Evolutionary conservation across 208 protist genomes (phyloP).

Genomic region (Leishmania guyanensis): DNA sequence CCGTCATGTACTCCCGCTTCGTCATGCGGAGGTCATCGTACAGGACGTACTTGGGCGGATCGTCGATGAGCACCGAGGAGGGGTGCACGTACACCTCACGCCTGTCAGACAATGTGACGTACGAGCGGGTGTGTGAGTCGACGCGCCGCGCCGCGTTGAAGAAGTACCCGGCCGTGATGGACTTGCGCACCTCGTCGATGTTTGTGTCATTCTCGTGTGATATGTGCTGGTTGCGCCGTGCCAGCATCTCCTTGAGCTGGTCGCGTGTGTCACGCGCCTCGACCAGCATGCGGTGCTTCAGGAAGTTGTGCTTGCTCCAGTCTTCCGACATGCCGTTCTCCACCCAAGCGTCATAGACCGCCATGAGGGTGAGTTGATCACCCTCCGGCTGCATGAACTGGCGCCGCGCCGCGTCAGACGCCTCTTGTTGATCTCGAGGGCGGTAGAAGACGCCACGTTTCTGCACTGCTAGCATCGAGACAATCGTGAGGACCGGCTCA

Average conservation of each 20-base stretch:
- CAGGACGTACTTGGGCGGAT: constrained; percentile 95
- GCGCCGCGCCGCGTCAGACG: constrained; percentile 95
- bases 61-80: constrained; percentile 80
- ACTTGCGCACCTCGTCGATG: constrained; percentile 93
- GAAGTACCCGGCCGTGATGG: constrained; percentile 98
- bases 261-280: constrained; percentile 97
- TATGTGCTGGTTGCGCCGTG: constrained; percentile 93
- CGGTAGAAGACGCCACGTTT: constrained; percentile 92
- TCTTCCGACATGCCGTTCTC: constrained; percentile 91
- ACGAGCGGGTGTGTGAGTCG: constrained; percentile 73
- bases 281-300: constrained; percentile 96
- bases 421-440: constrained; percentile 87
- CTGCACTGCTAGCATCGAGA: constrained; percentile 97
- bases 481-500: constrained; percentile 98
- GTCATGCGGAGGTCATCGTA: constrained; percentile 98
- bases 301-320: constrained; percentile 98
- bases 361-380: constrained; percentile 98
- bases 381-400: constrained; percentile 97
- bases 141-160: constrained; percentile 95
- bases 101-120: constrained; percentile 87
- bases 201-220: constrained; percentile 92
- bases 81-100: constrained; percentile 90
- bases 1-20: constrained; percentile 98
- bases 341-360: constrained; percentile 94
- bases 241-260: constrained; percentile 96